Percentiles rank a stretch among this genome's conserved stretches.
phyloP scores from a whole-genome alignment of 768 basidiomycete genomes.

The Grammothele lineata region DNA sequence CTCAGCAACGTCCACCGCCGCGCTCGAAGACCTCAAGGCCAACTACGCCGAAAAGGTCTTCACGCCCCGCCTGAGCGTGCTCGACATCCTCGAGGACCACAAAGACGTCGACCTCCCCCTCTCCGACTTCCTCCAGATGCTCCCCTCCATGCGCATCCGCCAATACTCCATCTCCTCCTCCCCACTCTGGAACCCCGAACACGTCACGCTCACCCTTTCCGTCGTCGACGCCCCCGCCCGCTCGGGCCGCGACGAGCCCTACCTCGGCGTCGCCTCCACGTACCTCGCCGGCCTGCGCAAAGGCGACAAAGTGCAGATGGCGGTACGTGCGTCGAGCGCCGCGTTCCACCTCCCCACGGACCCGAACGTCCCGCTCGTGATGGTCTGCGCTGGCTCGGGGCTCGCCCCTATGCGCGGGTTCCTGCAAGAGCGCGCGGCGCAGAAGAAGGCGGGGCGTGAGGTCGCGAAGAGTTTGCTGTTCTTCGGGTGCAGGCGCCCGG shows the following conservation, averaged over 20 bases:
- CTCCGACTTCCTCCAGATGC: constrained; percentile 34
- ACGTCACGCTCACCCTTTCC: constrained; percentile 40
- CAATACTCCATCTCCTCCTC: constrained; percentile 52
- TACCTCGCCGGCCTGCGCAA: constrained; percentile 35
- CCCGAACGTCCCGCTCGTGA: constrained; percentile 35
- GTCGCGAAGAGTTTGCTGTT: constrained; percentile 38
- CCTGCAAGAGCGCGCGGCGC: constrained; percentile 45
- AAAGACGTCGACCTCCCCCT: constrained; percentile 34
- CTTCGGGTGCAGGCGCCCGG: constrained; percentile 40
- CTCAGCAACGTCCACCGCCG: constrained; percentile 20
- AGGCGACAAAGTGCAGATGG: constrained; percentile 37
- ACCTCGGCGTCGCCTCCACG: constrained; percentile 43
- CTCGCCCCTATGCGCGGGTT: constrained; percentile 49
- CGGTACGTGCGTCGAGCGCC: constrained; percentile 33
- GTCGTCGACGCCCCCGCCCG: constrained; percentile 36
- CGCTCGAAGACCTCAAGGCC: constrained; percentile 25
- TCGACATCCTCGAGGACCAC: constrained; percentile 38
- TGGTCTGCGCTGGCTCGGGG: constrained; percentile 45
- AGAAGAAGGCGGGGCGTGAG: constrained; percentile 37
- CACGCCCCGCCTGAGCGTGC: constrained; percentile 34
- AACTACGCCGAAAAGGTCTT: constrained; percentile 32
- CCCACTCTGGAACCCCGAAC: constrained; percentile 38
- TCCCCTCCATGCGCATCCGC: constrained; percentile 45
- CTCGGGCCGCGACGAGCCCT: constrained; percentile 28
- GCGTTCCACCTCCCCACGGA: constrained; percentile 42